phyloP scores from a whole-genome alignment of 495 filamentous ascomycete species.

The Daldinia bambusicola region DNA sequence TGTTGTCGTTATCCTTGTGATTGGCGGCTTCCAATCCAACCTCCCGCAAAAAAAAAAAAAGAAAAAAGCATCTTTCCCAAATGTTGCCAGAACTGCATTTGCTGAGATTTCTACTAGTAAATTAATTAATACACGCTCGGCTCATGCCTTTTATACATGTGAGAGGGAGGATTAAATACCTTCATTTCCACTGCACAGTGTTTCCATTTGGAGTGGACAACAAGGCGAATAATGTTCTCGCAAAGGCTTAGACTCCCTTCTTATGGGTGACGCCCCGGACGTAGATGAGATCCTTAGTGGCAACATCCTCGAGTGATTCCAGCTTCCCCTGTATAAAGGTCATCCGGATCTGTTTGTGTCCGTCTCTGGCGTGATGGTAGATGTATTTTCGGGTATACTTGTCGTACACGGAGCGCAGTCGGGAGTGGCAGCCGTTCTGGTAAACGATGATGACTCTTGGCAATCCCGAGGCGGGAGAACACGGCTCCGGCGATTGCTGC shows the following conservation, averaged over 20 bases:
- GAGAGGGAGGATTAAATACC: not conserved
- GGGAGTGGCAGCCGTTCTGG: not conserved
- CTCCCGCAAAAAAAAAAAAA: not conserved
- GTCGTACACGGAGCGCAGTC: conserved; percentile 20
- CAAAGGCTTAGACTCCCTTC: too few relatives aligned
- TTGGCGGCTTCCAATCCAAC: not conserved
- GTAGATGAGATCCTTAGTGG: not conserved
- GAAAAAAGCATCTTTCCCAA: not conserved
- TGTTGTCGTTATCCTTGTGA: not conserved
- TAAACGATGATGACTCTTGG: not conserved
- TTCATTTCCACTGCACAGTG: not conserved
- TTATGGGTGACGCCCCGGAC: not conserved
- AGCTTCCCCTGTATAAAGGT: not conserved
- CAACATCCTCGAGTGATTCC: not conserved
- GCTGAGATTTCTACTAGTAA: not conserved
- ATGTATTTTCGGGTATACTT: not conserved
- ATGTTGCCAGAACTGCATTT: not conserved
- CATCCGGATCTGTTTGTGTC: conserved; percentile 10
- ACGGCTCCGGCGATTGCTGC: not conserved
- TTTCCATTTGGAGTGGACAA: too few relatives aligned
- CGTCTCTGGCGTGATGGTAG: conserved; percentile 19
- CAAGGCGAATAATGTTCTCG: not conserved
- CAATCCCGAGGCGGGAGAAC: not conserved
- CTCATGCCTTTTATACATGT: not conserved
- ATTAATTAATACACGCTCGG: not conserved